A percentile compares a stretch with the other conserved stretches of the same genome.
phyloP scores from a whole-genome alignment of 257 asterid species.

The Oldenlandia corymbosa region DNA sequence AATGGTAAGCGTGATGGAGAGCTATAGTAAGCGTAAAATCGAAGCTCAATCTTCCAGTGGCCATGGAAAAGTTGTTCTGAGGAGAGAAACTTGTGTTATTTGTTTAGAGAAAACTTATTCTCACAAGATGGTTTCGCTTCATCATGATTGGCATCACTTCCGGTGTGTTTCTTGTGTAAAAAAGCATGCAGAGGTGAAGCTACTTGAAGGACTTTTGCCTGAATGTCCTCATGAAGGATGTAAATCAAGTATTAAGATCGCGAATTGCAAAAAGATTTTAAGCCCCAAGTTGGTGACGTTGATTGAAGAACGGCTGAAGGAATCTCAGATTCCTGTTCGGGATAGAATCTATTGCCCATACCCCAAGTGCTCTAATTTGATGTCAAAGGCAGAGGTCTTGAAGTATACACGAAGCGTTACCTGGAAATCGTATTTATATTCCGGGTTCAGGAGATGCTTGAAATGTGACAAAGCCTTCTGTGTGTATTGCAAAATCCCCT shows the following conservation, averaged over 20 bases:
- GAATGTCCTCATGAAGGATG: slow-evolving; percentile 49
- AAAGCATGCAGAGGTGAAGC: slow-evolving; percentile 41
- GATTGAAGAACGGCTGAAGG: slow-evolving; percentile 46
- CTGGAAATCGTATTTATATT: background rate
- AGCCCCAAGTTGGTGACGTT: slow-evolving; percentile 41
- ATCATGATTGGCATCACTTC: slow-evolving; percentile 41
- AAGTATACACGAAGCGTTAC: slow-evolving; percentile 7
- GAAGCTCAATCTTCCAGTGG: no score
- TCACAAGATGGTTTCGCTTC: slow-evolving; percentile 32
- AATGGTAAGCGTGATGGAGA: no score
- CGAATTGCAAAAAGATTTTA: slow-evolving; percentile 36
- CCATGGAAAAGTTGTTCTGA: no score
- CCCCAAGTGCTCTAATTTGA: slow-evolving; percentile 48
- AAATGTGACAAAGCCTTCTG: slow-evolving; percentile 24
- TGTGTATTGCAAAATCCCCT: slow-evolving; percentile 26
- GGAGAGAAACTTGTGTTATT: slow-evolving; percentile 41
- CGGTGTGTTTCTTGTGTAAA: slow-evolving; percentile 45
- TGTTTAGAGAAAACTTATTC: slow-evolving; percentile 38
- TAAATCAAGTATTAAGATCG: slow-evolving; percentile 33
- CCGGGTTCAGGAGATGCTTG: slow-evolving; percentile 33
- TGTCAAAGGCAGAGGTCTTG: slow-evolving; percentile 35
- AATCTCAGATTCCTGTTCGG: slow-evolving; percentile 40
- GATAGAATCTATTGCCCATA: slow-evolving; percentile 54
- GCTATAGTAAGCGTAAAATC: no score
- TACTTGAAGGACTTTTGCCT: slow-evolving; percentile 41